These are phyloP conservation scores for Multifurca ochricompacta DNA, from an alignment of 768 basidiomycete genomes.

Conservation along the genomic window DNA sequence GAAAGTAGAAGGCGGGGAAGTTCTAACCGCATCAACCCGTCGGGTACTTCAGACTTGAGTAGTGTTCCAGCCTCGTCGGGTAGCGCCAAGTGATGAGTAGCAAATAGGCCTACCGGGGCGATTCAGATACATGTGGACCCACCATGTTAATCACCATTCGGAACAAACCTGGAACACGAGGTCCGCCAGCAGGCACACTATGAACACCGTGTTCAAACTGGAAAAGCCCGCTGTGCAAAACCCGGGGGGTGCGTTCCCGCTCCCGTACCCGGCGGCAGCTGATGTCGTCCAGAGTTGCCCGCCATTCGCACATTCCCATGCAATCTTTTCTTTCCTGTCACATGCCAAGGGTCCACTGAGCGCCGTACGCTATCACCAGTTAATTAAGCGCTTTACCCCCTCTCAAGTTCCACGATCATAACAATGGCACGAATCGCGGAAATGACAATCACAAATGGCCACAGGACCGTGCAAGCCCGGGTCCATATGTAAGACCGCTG, in stretches of 20 bases:
- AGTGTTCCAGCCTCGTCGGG: constrained; percentile 62
- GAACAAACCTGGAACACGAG: constrained; percentile 53
- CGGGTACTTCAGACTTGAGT: constrained; percentile 54
- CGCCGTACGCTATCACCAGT: constrained; percentile 6
- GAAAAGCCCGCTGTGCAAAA: constrained; percentile 57
- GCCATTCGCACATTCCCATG: constrained; percentile 68
- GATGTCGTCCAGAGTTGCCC: constrained; percentile 52
- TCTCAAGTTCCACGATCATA: constrained; percentile 67
- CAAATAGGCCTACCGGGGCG: constrained; percentile 53
- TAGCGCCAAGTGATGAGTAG: constrained; percentile 70
- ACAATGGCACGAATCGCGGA: constrained; percentile 55
- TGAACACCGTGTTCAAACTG: constrained; percentile 56
- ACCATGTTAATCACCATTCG: constrained; percentile 15
- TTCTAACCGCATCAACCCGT: constrained; percentile 47
- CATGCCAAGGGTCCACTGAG: constrained; percentile 3
- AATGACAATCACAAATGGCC: constrained; percentile 65
- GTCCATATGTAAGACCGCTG: constrained; percentile 68
- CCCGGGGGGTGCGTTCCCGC: constrained; percentile 41
- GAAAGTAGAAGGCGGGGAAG: neutral
- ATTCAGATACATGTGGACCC: constrained; percentile 9
- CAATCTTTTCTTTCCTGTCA: constrained; percentile 54
- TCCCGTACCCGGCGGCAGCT: constrained; percentile 34
- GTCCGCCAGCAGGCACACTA: constrained; percentile 54
- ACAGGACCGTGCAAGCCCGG: constrained; percentile 54
- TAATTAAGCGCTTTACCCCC: constrained; percentile 44